phyloP scores from a whole-genome alignment of 2,329 filamentous ascomycete genomes.

The Diaporthe amygdali region DNA sequence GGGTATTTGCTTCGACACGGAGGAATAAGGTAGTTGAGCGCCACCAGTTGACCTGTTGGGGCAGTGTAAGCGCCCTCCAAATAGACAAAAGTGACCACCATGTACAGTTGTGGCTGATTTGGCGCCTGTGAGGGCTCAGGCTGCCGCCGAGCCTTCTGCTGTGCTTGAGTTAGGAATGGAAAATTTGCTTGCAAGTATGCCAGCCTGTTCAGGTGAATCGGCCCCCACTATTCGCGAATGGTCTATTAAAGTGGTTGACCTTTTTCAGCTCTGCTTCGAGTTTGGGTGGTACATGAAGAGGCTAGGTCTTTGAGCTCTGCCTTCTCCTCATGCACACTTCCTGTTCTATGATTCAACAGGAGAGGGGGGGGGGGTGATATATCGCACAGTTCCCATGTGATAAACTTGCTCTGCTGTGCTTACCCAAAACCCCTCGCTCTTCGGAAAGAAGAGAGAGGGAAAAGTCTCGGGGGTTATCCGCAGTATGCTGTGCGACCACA shows the following conservation, averaged over 20 bases:
- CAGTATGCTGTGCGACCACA: too few species aligned
- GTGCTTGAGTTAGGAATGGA: not conserved
- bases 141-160: not conserved
- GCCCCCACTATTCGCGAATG: not conserved
- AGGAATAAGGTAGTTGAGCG: too few species aligned
- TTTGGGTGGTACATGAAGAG: not conserved
- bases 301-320: not conserved
- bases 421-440: too few species aligned
- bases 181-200: not conserved
- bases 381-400: not conserved
- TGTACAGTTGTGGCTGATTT: not conserved
- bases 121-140: not conserved
- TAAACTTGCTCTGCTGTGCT: not conserved
- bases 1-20: too few species aligned
- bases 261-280: not conserved
- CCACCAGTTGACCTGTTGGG: not conserved
- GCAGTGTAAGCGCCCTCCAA: slow-evolving; percentile 1
- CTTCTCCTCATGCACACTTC: not conserved
- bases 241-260: not conserved
- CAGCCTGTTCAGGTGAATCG: not conserved
- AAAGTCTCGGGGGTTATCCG: too few species aligned
- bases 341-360: not conserved
- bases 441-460: too few species aligned
- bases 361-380: not conserved
- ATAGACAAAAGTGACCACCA: not conserved